Evolutionary conservation across 495 filamentous ascomycete species (phyloP).

Genomic region (Zalerion maritima): DNA sequence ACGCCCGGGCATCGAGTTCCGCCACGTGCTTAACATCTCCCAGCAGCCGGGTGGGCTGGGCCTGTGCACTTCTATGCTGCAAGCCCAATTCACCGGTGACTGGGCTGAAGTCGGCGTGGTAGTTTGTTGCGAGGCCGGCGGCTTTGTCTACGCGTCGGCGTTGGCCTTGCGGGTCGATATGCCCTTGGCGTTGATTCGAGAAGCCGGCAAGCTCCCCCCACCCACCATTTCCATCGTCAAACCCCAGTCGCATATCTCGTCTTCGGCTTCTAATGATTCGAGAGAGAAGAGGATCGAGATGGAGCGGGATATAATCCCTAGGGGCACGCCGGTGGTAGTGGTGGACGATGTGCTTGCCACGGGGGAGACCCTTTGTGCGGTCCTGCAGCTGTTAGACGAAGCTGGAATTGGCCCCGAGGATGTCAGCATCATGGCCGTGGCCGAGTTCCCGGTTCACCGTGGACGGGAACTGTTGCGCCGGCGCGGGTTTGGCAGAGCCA

Average conservation of each 20-base stretch:
- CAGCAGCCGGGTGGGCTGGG: constrained; percentile 38
- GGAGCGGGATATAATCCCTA: constrained; percentile 27
- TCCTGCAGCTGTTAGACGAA: constrained; percentile 36
- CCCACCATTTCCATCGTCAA: constrained; percentile 39
- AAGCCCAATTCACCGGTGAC: constrained; percentile 31
- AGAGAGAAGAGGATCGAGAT: constrained; percentile 38
- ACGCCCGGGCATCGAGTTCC: constrained; percentile 36
- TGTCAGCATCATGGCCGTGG: constrained; percentile 41
- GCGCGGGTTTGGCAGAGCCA: constrained; percentile 39
- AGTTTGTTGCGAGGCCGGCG: constrained; percentile 42
- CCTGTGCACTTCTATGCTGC: constrained; percentile 40
- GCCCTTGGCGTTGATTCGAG: constrained; percentile 40
- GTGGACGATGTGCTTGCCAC: constrained; percentile 52
- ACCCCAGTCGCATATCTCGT: constrained; percentile 42
- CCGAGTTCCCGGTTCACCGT: constrained; percentile 47
- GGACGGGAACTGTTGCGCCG: constrained; percentile 37
- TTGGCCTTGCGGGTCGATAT: constrained; percentile 30
- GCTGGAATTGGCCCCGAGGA: constrained; percentile 27
- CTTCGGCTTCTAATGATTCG: constrained; percentile 17
- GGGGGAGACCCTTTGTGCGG: constrained; percentile 43
- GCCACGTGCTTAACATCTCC: constrained; percentile 43
- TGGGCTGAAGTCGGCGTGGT: constrained; percentile 35
- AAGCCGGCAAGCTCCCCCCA: constrained; percentile 45
- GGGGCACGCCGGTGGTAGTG: constrained; percentile 36
- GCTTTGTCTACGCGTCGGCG: constrained; percentile 42